phyloP scores from a whole-genome alignment of 768 basidiomycete genomes.

The Tulasnella sp. region DNA sequence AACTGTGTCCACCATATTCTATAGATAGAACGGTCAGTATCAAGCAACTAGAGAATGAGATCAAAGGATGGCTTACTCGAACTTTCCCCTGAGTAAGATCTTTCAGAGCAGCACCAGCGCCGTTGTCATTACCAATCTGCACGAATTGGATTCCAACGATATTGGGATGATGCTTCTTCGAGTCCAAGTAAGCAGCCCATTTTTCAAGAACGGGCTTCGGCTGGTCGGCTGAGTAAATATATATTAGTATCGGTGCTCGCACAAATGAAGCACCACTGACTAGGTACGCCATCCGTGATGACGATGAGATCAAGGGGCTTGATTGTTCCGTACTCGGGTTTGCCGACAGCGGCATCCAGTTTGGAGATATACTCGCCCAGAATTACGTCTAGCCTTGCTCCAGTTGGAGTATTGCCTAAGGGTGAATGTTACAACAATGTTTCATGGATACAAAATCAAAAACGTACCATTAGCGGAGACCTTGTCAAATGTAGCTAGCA shows the following conservation, averaged over 20 bases:
- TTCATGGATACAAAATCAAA: too few relatives aligned
- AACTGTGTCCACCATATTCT: conserved; percentile 18
- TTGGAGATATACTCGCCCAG: conserved; percentile 6
- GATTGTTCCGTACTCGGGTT: conserved; percentile 11
- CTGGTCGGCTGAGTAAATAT: not conserved
- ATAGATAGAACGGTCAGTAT: not conserved
- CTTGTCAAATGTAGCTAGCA: not conserved
- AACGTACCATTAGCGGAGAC: not conserved
- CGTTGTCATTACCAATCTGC: conserved; percentile 25
- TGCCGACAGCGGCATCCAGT: conserved; percentile 13
- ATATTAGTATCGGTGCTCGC: not conserved
- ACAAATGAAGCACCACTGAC: too few relatives aligned
- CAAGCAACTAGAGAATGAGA: not conserved
- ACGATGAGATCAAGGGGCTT: conserved; percentile 15
- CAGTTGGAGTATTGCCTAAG: not conserved
- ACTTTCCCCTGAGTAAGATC: conserved; percentile 25
- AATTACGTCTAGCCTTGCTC: not conserved
- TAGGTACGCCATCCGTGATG: conserved; percentile 15
- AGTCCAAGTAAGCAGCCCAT: not conserved
- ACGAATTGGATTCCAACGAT: conserved; percentile 28
- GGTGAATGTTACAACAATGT: too few relatives aligned
- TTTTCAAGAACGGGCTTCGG: not conserved
- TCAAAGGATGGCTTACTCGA: not conserved
- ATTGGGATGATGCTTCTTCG: not conserved
- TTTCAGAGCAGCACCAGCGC: conserved; percentile 28